A percentile compares a stretch with the other conserved stretches of the same genome.
Evolutionary conservation across 768 basidiomycete species (phyloP).

Genomic region (Mycena venus): DNA sequence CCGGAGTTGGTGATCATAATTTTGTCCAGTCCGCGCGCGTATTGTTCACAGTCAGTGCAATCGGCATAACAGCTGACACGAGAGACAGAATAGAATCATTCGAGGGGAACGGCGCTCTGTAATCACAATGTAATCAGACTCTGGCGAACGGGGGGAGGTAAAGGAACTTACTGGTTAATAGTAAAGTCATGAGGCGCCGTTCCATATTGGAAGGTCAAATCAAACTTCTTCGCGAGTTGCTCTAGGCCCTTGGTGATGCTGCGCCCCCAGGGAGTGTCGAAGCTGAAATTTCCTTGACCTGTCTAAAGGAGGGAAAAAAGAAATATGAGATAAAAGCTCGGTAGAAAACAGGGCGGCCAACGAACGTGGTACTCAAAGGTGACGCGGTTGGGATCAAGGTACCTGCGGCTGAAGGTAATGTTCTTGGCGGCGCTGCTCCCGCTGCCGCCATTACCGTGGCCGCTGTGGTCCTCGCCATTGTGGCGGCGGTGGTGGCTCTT

Average conservation of each 20-base stretch:
- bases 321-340: too few relatives aligned
- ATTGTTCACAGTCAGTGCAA: slow-evolving; percentile 73
- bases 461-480: slow-evolving; percentile 18
- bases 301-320: too few relatives aligned
- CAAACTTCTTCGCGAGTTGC: slow-evolving; percentile 66
- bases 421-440: slow-evolving; percentile 50
- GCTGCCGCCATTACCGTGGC: slow-evolving; percentile 16
- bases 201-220: slow-evolving; percentile 76
- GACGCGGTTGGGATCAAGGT: slow-evolving; percentile 84
- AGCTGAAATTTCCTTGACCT: slow-evolving; percentile 58
- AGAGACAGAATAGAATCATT: slow-evolving; percentile 71
- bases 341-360: too few relatives aligned
- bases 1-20: slow-evolving; percentile 77
- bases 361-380: slow-evolving; percentile 70
- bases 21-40: slow-evolving; percentile 69
- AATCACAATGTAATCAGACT: slow-evolving; percentile 24
- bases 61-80: slow-evolving; percentile 58
- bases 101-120: slow-evolving; percentile 73
- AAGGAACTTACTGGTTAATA: slow-evolving; percentile 62
- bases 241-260: slow-evolving; percentile 69
- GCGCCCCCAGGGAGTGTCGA: slow-evolving; percentile 72
- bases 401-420: slow-evolving; percentile 76
- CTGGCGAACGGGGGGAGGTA: not conserved
- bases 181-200: slow-evolving; percentile 84
- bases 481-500: slow-evolving; percentile 10